phyloP scores from a whole-genome alignment of 768 basidiomycete species.

The Suillus brevipes region DNA sequence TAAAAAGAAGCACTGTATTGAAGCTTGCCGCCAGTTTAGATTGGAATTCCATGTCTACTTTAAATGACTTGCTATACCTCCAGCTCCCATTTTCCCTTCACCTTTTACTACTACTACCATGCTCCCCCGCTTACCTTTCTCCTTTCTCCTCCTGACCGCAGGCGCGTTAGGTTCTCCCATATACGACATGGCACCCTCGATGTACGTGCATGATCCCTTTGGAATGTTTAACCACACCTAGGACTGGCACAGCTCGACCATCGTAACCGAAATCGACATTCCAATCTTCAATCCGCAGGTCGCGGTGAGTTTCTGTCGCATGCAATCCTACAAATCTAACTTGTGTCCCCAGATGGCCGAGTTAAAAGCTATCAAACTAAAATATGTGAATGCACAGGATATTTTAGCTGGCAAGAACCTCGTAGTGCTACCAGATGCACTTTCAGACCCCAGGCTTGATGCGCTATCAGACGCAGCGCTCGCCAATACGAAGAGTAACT shows the following conservation, averaged over 20 bases:
- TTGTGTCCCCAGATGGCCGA: neutral
- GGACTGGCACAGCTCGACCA: neutral
- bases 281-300: neutral
- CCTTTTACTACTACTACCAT: constrained; percentile 7
- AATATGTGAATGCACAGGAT: neutral
- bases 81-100: neutral
- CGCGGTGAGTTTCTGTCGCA: neutral
- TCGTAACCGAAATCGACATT: neutral
- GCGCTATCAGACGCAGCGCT: neutral
- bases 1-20: neutral
- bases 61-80: constrained; percentile 23
- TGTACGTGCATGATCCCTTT: neutral
- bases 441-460: neutral
- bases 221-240: neutral
- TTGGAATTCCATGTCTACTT: neutral
- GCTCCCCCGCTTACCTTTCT: constrained; percentile 8
- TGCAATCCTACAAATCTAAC: neutral
- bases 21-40: neutral
- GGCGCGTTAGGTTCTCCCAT: constrained; percentile 16
- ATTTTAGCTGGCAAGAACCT: neutral
- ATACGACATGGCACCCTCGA: neutral
- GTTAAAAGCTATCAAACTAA: neutral
- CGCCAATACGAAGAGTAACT: neutral
- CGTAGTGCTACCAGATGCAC: neutral
- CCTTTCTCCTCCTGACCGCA: constrained; percentile 12